Evolutionary conservation across 441 rosid species (phyloP).

Genomic region (Syzygium syzygioides): DNA sequence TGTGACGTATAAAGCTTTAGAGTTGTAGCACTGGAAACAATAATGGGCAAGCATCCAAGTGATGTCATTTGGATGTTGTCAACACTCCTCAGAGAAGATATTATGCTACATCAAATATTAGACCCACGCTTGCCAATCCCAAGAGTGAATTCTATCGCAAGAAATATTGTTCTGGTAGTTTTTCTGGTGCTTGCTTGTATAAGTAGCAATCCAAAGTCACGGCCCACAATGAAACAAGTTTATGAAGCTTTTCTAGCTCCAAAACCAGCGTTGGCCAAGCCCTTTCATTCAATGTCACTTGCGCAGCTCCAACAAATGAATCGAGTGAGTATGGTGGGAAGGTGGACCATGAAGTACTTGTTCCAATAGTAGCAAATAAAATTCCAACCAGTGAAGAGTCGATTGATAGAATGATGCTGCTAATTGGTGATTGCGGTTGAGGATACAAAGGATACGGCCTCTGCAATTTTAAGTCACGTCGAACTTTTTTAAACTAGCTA

Average conservation of each 20-base stretch:
- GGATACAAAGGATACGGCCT: too few species aligned
- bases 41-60: background rate
- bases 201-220: background rate
- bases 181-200: background rate
- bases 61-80: too few species aligned
- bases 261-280: background rate
- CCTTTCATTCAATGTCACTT: background rate
- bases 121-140: background rate
- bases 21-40: background rate
- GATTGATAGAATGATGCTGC: too few species aligned
- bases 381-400: too few species aligned
- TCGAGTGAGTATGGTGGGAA: too few species aligned
- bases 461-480: too few species aligned
- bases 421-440: too few species aligned
- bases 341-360: too few species aligned
- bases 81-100: background rate
- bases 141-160: background rate
- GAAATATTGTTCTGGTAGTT: background rate
- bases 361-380: too few species aligned
- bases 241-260: background rate
- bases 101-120: background rate
- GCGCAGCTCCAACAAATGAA: too few species aligned
- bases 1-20: rapidly evolving
- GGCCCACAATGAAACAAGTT: background rate
- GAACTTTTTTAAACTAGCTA: too few species aligned